Base-by-base conservation (phyloP, 495 filamentous ascomycete species). In the Cercophora sp. region DNA sequence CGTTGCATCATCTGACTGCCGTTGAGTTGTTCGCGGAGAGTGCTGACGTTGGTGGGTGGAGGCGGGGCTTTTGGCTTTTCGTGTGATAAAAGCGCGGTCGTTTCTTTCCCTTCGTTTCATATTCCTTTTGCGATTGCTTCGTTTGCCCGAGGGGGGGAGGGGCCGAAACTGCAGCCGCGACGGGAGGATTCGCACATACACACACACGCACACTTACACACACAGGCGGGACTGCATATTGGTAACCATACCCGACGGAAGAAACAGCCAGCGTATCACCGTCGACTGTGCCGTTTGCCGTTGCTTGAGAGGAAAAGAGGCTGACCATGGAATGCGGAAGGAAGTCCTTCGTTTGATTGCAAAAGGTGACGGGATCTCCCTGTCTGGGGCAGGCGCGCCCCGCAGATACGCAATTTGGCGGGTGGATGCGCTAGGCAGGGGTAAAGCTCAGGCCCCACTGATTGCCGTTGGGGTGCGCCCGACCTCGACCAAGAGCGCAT, bases 381-480 rank as follows among this genome's bases (percentile, higher is more conserved):
- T 51, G 35, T 35, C 48, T 35, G 31, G 15, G 29, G 20, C 37
- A 36, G 9, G 22, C 9, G 31, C 9, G n/a, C 11, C 8, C 13
- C 15, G 20, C n/a, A n/a, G n/a, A n/a, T n/a, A n/a, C n/a, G 29
- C 8, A 32, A 32, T 6, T 32, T 32, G 6, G 29, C 13, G 29
- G 29, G 29, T 32, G 29, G 29, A 32, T 32, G 41, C 42, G 22
- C 42, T 43, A 31, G 51, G 10, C 51, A 54, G 40, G 34, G 20
- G 36, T 18, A 26, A n/a, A n/a, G n/a, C n/a, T n/a, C n/a, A 22
- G 8, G 23, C 40, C 43, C 42, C 39, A 51, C 36, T 26, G 24
- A 32, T 42, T 9, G 27, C 39, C 51, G 34, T 26, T 48, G 51
- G 34, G 27, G 42, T 54, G 51, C 51, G 39, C 22, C 39, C n/a